phyloP scores from a whole-genome alignment of 75 land plant genomes.

The Selaginella tamariscina region DNA sequence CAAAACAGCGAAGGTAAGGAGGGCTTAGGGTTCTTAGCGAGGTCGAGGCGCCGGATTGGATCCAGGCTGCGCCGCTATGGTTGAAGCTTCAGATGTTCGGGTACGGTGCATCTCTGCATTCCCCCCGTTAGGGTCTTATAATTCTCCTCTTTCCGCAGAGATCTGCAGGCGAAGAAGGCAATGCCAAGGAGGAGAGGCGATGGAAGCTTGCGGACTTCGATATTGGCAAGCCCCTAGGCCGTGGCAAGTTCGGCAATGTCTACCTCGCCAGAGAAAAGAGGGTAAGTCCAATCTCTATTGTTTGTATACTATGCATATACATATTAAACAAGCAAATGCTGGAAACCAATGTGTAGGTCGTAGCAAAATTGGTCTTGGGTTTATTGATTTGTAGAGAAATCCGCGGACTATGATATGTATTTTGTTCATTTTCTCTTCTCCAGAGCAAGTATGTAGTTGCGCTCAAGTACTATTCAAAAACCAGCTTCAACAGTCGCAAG shows the following conservation, averaged over 20 bases:
- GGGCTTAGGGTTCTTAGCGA: background rate
- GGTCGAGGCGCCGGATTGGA: background rate
- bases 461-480: slow-evolving; percentile 32
- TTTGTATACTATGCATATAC: too few species aligned
- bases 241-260: slow-evolving; percentile 87
- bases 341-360: too few species aligned
- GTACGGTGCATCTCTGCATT: too few species aligned
- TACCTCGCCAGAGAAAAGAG: slow-evolving; percentile 80
- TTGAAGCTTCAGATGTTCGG: background rate
- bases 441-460: slow-evolving; percentile 42
- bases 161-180: background rate
- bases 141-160: background rate
- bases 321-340: too few species aligned
- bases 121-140: too few species aligned
- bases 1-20: background rate
- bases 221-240: slow-evolving; percentile 77
- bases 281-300: too few species aligned
- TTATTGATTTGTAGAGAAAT: background rate
- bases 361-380: too few species aligned
- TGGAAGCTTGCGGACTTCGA: slow-evolving; percentile 79
- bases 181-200: slow-evolving; percentile 13
- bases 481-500: slow-evolving; percentile 34
- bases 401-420: background rate
- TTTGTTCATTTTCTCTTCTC: background rate
- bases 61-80: background rate